Base-by-base conservation (phyloP, 2,329 filamentous ascomycete species). In the Penicillium nordicum region DNA sequence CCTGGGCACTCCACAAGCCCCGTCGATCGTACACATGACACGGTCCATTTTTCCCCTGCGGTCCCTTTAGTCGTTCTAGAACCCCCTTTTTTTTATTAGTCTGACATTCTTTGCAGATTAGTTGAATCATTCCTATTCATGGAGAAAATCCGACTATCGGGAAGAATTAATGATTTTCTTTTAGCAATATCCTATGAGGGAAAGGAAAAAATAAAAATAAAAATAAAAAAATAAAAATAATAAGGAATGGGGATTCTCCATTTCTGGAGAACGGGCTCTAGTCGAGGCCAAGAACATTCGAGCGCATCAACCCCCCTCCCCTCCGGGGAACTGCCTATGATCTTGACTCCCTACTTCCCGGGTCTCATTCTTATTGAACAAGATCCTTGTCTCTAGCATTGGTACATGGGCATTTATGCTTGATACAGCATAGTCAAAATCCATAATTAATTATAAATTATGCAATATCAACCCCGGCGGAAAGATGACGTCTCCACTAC, bases 1-100 rank as follows among this genome's bases (percentile, higher is more conserved):
- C 49, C 40, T 37, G 40, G 43, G 43, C 37, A 50, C 40, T 59
- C 54, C 52, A 49, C 46, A 37, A 53, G 53, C 54, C 56, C 59
- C 61, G 61, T 61, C 55, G 65, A 66, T 67, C 64, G 60, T 49
- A 55, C 65, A 67, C 65, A 66, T 67, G 65, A 67, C 61, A 55
- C 57, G 50, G 58, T 58, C 57, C 60, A 62, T 59, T 65, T 67
- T 66, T 63, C 54, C 36, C 46, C 37, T 55, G 43, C 58, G 46
- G 43, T 59, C 53, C 42, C 52, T 50, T 48, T 25, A 36, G 36
- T 43, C 34, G 60, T 64, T 66, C 64, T 66, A 66, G 64, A 64
- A 57, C 62, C 55, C 45, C 62, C 60, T n/a, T 18, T 43, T 48
- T 38, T 56, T 51, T 46, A 56, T 51, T 55, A 50, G 37, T 38